A percentile compares a stretch with the other conserved stretches of the same genome.
These are phyloP conservation scores for Hanseniaspora lachancei DNA, from an alignment of 805 yeast species.

Conservation along the genomic window DNA sequence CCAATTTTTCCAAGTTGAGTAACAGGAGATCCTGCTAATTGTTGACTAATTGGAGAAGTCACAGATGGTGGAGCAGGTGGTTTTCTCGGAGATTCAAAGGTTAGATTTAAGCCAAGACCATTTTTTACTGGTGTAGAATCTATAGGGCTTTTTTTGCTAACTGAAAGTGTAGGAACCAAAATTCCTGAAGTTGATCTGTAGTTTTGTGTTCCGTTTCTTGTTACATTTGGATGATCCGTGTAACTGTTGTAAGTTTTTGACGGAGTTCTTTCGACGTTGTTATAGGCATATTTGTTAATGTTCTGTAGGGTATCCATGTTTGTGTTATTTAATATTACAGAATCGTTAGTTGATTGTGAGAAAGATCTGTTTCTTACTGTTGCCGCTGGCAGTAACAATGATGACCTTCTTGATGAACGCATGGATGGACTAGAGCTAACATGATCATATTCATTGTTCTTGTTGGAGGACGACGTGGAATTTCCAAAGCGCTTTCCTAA, in stretches of 20 bases:
- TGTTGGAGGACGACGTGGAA: neutral
- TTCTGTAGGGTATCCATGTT: neutral
- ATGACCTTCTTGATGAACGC: constrained; percentile 14
- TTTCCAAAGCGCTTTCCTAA: neutral
- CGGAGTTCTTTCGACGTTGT: neutral
- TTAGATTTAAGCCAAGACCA: neutral
- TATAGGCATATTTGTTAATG: neutral
- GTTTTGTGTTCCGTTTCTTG: constrained; percentile 8
- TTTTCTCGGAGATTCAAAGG: constrained; percentile 52
- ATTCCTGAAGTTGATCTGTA: constrained; percentile 2
- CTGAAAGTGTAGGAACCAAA: neutral
- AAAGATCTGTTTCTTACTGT: constrained; percentile 15
- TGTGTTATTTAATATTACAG: constrained; percentile 10
- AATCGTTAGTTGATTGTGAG: constrained; percentile 5
- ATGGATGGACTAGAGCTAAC: constrained; percentile 15
- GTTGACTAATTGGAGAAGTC: constrained; percentile 30
- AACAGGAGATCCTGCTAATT: constrained; percentile 26
- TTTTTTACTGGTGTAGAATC: neutral
- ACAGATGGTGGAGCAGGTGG: constrained; percentile 57
- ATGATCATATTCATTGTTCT: neutral
- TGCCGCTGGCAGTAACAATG: constrained; percentile 34
- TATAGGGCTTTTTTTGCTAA: neutral
- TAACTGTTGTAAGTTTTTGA: neutral
- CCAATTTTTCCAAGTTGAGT: neutral
- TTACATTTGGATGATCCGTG: neutral